Conservation (phyloP, 345 rosid species). For the Salix arbutifolia region DNA sequence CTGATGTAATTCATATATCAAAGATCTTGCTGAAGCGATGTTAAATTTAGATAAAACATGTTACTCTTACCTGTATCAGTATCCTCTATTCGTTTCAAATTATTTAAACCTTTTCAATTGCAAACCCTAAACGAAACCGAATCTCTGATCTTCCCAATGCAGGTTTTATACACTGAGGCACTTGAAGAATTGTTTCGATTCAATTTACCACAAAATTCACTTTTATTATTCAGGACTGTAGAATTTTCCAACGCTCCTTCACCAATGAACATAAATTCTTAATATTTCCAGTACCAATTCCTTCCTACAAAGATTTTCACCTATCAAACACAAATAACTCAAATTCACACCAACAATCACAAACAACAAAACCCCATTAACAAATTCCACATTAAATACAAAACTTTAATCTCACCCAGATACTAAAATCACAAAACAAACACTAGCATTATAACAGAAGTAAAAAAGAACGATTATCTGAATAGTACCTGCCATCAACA, state of each 20-base stretch:
- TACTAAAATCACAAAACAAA: background rate
- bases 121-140: background rate
- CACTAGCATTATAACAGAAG: background rate
- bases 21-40: no score
- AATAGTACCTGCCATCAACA: conserved; percentile 42
- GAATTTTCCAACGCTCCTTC: background rate
- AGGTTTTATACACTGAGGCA: background rate
- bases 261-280: background rate
- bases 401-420: background rate
- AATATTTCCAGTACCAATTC: background rate
- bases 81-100: no score
- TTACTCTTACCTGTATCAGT: no score
- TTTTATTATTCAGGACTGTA: background rate
- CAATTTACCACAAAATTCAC: background rate
- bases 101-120: no score
- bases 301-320: background rate
- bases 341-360: background rate
- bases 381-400: background rate
- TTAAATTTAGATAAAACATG: no score
- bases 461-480: background rate
- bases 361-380: background rate
- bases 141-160: background rate
- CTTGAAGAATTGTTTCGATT: background rate
- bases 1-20: no score
- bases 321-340: background rate